A percentile compares a stretch with the other conserved stretches of the same genome.
phyloP scores from a whole-genome alignment of 1,284 basidiomycete species.

The Ustilago bromivora region DNA sequence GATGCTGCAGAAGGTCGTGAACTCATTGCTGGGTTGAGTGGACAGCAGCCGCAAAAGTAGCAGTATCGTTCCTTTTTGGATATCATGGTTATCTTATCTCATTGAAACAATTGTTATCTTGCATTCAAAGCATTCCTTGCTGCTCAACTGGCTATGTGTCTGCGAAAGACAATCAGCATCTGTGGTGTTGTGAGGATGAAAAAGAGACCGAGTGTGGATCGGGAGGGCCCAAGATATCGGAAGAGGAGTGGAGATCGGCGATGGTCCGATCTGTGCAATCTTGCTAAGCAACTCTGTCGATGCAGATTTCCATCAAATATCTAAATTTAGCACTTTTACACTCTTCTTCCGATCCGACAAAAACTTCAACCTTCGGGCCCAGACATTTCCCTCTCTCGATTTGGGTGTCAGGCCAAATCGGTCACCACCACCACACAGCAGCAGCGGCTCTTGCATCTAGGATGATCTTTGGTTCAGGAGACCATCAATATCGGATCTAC shows the following conservation, averaged over 20 bases:
- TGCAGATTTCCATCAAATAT: no score
- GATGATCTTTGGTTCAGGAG: no score
- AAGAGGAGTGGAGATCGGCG: neutral
- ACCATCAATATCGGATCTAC: no score
- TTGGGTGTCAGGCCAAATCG: neutral
- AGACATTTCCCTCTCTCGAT: neutral
- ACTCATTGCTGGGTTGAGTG: slow-evolving; percentile 21
- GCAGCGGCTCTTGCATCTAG: no score
- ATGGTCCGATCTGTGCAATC: neutral
- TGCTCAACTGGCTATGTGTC: neutral
- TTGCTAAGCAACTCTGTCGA: neutral
- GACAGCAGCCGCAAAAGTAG: neutral
- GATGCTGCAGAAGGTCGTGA: slow-evolving; percentile 44
- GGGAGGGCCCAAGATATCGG: neutral
- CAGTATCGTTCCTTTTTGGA: neutral
- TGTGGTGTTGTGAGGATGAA: neutral
- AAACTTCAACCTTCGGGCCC: neutral
- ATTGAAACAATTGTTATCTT: neutral
- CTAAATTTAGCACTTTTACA: neutral
- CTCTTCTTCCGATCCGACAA: neutral
- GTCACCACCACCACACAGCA: no score
- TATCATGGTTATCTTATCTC: neutral
- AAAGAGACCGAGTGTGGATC: neutral
- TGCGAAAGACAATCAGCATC: neutral
- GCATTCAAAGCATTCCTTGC: neutral